Percentiles rank a stretch among this genome's conserved stretches.
These are phyloP conservation scores for Pleurotus giganteus DNA, from an alignment of 768 basidiomycete genomes.

Conservation along the genomic window DNA sequence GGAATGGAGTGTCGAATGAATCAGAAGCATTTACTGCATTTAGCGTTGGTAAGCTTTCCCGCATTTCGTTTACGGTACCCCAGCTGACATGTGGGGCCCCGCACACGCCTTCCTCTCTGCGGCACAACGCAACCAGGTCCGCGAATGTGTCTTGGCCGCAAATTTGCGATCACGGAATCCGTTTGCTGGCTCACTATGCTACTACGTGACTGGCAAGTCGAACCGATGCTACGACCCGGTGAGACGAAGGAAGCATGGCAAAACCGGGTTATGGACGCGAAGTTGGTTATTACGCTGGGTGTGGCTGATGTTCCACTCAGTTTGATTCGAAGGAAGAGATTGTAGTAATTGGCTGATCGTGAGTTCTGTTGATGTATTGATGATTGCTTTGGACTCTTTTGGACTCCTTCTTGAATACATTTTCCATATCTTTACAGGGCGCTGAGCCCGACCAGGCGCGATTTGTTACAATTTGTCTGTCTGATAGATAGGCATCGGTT, in stretches of 20 bases:
- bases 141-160: slow-evolving; percentile 52
- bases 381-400: not conserved
- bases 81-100: not conserved
- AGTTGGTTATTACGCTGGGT: slow-evolving; percentile 32
- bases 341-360: not conserved
- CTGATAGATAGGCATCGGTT: too few relatives aligned
- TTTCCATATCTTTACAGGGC: too few relatives aligned
- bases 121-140: slow-evolving; percentile 31
- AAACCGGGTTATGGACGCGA: slow-evolving; percentile 34
- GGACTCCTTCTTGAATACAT: not conserved
- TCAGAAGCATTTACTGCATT: slow-evolving; percentile 46
- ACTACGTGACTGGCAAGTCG: slow-evolving; percentile 51
- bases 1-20: slow-evolving; percentile 41
- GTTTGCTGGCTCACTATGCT: slow-evolving; percentile 52
- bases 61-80: slow-evolving; percentile 7
- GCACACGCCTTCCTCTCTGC: not conserved
- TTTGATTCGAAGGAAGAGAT: slow-evolving; percentile 12
- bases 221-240: slow-evolving; percentile 37
- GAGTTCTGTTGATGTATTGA: not conserved
- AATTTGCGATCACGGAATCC: slow-evolving; percentile 51
- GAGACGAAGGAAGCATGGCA: slow-evolving; percentile 40
- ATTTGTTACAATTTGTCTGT: too few relatives aligned
- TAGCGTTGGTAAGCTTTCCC: slow-evolving; percentile 33
- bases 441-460: too few relatives aligned
- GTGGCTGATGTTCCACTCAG: slow-evolving; percentile 16